phyloP scores from a whole-genome alignment of 768 basidiomycete species.

The Clitopilus hobsonii region DNA sequence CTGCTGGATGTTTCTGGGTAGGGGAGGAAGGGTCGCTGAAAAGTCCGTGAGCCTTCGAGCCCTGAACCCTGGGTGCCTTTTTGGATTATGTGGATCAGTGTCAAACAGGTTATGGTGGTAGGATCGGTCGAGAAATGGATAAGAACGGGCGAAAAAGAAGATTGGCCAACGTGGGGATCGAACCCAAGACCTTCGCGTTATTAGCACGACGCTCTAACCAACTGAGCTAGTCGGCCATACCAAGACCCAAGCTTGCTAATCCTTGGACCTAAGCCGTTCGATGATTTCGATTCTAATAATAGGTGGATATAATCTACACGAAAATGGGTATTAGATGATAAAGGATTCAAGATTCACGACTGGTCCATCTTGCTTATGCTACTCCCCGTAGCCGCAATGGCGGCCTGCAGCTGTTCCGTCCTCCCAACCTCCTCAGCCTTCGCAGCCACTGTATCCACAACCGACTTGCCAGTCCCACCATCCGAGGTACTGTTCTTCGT shows the following conservation, averaged over 20 bases:
- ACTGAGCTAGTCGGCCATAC: constrained; percentile 84
- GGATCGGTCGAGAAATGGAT: too few species aligned
- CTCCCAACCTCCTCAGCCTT: constrained; percentile 18
- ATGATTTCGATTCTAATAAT: too few species aligned
- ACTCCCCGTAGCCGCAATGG: constrained; percentile 7
- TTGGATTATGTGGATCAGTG: too few species aligned
- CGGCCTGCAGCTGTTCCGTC: constrained; percentile 21
- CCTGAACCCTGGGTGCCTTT: too few species aligned
- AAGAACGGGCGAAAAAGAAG: not conserved
- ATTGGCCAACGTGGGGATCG: constrained; percentile 76
- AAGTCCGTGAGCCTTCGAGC: too few species aligned
- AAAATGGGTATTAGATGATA: too few species aligned
- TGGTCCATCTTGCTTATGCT: too few species aligned
- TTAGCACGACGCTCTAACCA: constrained; percentile 94
- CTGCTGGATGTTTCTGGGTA: too few species aligned
- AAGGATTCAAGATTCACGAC: too few species aligned
- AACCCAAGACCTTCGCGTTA: constrained; percentile 82
- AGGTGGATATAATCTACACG: too few species aligned
- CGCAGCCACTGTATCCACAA: constrained; percentile 16
- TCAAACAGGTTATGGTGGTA: too few species aligned
- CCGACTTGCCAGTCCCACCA: constrained; percentile 13
- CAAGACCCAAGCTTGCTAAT: not conserved
- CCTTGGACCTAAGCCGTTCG: not conserved
- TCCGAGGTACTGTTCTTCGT: constrained; percentile 15
- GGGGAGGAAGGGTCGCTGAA: too few species aligned